These are phyloP conservation scores for Penicillium diatomitis DNA, from an alignment of 495 filamentous ascomycete species.

Conservation along the genomic window DNA sequence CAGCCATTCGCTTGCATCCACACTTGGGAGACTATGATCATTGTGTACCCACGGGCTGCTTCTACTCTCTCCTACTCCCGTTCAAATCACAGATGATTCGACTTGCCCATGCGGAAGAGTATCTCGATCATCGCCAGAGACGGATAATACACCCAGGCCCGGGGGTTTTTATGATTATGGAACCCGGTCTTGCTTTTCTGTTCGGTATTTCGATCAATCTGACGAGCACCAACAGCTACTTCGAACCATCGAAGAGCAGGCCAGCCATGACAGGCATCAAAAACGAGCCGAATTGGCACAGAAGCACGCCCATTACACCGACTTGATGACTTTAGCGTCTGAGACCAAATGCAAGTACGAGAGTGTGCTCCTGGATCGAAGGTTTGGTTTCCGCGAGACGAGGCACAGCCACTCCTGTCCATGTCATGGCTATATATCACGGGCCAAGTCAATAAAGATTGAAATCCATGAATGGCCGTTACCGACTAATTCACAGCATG, in stretches of 20 bases:
- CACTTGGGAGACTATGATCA: slow-evolving; percentile 45
- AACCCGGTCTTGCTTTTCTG: slow-evolving; percentile 35
- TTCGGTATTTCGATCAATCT: slow-evolving; percentile 44
- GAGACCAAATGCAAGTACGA: neutral
- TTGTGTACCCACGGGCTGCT: slow-evolving; percentile 30
- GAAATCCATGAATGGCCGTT: slow-evolving; percentile 54
- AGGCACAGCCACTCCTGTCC: neutral
- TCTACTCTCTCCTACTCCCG: slow-evolving; percentile 43
- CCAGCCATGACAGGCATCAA: slow-evolving; percentile 13
- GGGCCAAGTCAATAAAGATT: slow-evolving; percentile 37
- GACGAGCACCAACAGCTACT: slow-evolving; percentile 25
- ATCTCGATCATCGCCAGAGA: slow-evolving; percentile 29
- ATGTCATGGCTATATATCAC: neutral
- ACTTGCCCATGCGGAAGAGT: slow-evolving; percentile 38
- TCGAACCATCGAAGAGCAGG: slow-evolving; percentile 4
- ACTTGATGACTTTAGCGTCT: neutral
- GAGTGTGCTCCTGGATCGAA: neutral
- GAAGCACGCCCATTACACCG: slow-evolving; percentile 11
- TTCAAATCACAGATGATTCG: slow-evolving; percentile 40
- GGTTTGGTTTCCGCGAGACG: neutral
- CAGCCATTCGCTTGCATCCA: slow-evolving; percentile 25
- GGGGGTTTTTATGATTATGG: slow-evolving; percentile 28
- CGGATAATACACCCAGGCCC: slow-evolving; percentile 7
- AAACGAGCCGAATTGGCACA: slow-evolving; percentile 37
- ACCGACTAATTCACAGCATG: slow-evolving; percentile 21